These are phyloP conservation scores for Peronospora farinosa DNA, from an alignment of 352 stramenopile species.

Conservation along the genomic window DNA sequence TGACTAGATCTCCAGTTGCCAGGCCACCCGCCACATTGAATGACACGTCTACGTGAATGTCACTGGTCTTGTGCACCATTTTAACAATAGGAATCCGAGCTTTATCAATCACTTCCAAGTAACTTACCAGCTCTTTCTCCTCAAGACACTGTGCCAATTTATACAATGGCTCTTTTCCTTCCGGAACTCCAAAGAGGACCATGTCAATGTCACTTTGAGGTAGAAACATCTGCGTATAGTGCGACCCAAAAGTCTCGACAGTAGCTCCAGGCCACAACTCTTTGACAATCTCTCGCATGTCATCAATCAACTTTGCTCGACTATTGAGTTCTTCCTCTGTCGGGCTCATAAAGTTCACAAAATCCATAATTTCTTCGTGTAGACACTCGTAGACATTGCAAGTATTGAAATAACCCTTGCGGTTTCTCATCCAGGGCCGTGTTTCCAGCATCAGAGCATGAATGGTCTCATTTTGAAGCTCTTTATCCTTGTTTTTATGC, in stretches of 20 bases:
- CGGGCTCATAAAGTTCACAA: constrained; percentile 88
- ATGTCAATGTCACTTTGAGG: constrained; percentile 93
- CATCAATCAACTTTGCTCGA: constrained; percentile 60
- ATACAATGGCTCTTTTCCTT: constrained; percentile 49
- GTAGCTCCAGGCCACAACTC: constrained; percentile 51
- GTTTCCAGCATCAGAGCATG: constrained; percentile 36
- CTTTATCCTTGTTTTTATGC: constrained; percentile 5
- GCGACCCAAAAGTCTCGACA: constrained; percentile 89
- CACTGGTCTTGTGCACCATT: constrained; percentile 86
- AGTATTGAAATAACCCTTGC: constrained; percentile 46
- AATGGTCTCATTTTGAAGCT: constrained; percentile 10
- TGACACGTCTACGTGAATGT: constrained; percentile 90
- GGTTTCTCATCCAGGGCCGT: constrained; percentile 64
- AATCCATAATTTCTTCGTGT: constrained; percentile 95
- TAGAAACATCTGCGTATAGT: constrained; percentile 89
- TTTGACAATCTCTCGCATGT: constrained; percentile 64
- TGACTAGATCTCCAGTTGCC: constrained; percentile 84
- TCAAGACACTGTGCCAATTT: constrained; percentile 48
- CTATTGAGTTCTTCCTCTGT: constrained; percentile 63
- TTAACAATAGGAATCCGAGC: constrained; percentile 95
- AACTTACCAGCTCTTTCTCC: constrained; percentile 72
- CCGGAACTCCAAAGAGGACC: constrained; percentile 76
- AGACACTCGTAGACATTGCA: constrained; percentile 82
- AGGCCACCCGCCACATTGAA: constrained; percentile 86
- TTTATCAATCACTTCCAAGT: constrained; percentile 93